A percentile compares a stretch with the other conserved stretches of the same genome.
Evolutionary conservation across 805 yeast species (phyloP).

Genomic region (Tetrapisispora iriomotensis): DNA sequence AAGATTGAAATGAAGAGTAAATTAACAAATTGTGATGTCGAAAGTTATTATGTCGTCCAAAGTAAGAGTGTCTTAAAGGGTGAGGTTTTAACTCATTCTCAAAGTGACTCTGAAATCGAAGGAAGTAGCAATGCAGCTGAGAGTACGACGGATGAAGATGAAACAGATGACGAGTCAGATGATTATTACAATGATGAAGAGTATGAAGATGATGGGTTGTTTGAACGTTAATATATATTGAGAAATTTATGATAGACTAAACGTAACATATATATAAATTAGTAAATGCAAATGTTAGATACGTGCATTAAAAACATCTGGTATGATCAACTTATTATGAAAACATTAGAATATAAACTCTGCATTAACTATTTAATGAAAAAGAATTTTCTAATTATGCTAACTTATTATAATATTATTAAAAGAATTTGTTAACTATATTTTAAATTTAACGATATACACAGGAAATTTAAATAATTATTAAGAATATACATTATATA

Average conservation of each 20-base stretch:
- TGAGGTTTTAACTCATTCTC: slow-evolving; percentile 40
- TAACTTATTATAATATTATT: too few species aligned
- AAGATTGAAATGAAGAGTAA: slow-evolving; percentile 53
- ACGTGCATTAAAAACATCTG: too few species aligned
- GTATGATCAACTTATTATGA: too few species aligned
- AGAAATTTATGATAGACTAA: too few species aligned
- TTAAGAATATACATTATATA: too few species aligned
- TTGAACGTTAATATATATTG: slow-evolving; percentile 34
- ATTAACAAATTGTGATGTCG: slow-evolving; percentile 76
- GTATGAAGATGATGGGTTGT: slow-evolving; percentile 49
- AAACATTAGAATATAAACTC: too few species aligned
- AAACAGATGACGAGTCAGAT: slow-evolving; percentile 28
- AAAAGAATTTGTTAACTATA: too few species aligned
- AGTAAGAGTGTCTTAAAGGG: slow-evolving; percentile 45
- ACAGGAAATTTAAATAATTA: background rate
- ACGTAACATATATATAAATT: too few species aligned
- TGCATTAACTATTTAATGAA: too few species aligned
- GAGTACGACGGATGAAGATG: slow-evolving; percentile 29
- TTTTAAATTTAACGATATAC: too few species aligned
- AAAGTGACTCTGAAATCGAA: slow-evolving; percentile 17
- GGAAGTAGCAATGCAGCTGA: slow-evolving; percentile 24
- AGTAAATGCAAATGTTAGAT: too few species aligned
- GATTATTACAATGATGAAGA: slow-evolving; percentile 37
- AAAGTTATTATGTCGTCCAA: slow-evolving; percentile 62
- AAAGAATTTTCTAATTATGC: too few species aligned